These are phyloP conservation scores for Globisporangium radiosum DNA, from an alignment of 352 stramenopile species.

Conservation along the genomic window DNA sequence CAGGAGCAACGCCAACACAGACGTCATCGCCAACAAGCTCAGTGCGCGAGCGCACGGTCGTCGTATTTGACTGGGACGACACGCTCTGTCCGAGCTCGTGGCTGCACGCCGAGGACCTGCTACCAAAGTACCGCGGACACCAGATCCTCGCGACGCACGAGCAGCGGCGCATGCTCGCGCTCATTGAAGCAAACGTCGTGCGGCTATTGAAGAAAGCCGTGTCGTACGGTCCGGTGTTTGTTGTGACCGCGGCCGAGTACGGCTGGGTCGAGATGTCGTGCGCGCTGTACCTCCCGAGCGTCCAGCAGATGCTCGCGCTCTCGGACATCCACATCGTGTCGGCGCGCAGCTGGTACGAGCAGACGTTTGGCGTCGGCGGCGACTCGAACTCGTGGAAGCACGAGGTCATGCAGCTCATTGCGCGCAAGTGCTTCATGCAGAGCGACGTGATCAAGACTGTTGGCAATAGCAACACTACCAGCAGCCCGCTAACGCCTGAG, in stretches of 20 bases:
- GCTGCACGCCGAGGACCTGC: constrained; percentile 72
- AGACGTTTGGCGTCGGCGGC: constrained; percentile 70
- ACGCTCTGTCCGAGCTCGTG: constrained; percentile 83
- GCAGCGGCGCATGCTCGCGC: constrained; percentile 50
- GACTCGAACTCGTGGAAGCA: constrained; percentile 82
- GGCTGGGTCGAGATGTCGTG: constrained; percentile 84
- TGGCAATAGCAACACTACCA: background rate
- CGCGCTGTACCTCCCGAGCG: constrained; percentile 63
- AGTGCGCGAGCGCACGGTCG: constrained; percentile 71
- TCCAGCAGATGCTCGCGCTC: constrained; percentile 58
- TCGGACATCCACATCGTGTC: constrained; percentile 84
- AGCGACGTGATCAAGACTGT: constrained; percentile 2
- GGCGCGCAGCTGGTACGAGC: constrained; percentile 80
- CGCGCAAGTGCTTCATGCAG: constrained; percentile 69
- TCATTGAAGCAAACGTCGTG: constrained; percentile 58
- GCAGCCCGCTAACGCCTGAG: constrained; percentile 11
- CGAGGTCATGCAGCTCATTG: constrained; percentile 84
- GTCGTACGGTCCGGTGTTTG: constrained; percentile 73
- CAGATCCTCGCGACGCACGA: constrained; percentile 46
- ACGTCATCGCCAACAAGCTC: constrained; percentile 10
- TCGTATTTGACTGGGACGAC: constrained; percentile 87
- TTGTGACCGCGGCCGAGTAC: constrained; percentile 78
- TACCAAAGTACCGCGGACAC: constrained; percentile 76
- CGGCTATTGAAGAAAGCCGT: constrained; percentile 66
- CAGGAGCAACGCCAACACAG: constrained; percentile 14